Evolutionary conservation across 2,329 filamentous ascomycete species (phyloP), one percentile per base, ranked within the genome.

Genomic region (Colletotrichum tropicicola): DNA sequence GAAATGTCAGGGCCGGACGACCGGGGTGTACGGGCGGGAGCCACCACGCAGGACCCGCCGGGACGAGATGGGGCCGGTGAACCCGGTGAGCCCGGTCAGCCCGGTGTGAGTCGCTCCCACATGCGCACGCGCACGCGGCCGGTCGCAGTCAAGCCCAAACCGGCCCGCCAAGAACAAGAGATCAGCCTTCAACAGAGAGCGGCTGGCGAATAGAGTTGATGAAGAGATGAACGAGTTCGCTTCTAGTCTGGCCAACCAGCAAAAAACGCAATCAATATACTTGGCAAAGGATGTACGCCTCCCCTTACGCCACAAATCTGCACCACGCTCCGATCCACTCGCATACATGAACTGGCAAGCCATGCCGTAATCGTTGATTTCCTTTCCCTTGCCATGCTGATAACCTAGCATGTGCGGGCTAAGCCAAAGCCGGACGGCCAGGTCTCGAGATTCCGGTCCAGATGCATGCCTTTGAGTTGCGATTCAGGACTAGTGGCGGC

Each of bases 181-280:
- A 56, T 51, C 62, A 65, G 62, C 62, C 62, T 65, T 65, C 62
- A 65, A 65, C 62, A 65, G 35, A 62, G 58, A 56, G 52, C 49
- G 62, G 62, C 57, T 65, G 44, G 28, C 51, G 58, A 51, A 51
- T 56, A 51, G 32, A 23, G 51, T 32, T 55, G 17, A 37, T 15
- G 37, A 23, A 27, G 17, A 32, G 17, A 56, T 25, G 28, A 44
- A 41, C 32, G 48, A 43, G 13, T 56, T 51, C 30, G 45, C 58
- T 62, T 62, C 51, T 62, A 65, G 57, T 55, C 57, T 35, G 51
- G 49, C 61, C 35, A 37, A 37, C 62, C 62, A 56, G 30, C 44
- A 51, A 21, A 53, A 60, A 49, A 15, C 30, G 37, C 48, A 39
- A 55, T 41, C 41, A 51, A 35, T 35, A 35, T 13, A 35, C 32